phyloP scores from a whole-genome alignment of 2,329 filamentous ascomycete genomes.

The Neonectria ditissima region DNA sequence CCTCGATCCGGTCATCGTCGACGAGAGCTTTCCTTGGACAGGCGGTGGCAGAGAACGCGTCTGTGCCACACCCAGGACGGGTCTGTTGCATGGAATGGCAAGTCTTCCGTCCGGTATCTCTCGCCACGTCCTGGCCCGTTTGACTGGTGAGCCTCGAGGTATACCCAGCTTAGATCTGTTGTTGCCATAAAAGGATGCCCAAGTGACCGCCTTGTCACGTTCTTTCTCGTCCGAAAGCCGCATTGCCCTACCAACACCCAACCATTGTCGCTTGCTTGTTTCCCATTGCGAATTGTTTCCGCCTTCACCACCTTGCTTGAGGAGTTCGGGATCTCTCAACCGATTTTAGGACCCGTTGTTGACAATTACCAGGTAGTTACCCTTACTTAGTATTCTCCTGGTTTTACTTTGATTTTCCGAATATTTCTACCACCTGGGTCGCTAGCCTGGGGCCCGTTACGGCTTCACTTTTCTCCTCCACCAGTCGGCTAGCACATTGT shows the following conservation, averaged over 20 bases:
- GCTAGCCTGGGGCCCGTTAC: neutral
- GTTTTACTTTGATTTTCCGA: neutral
- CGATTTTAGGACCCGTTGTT: neutral
- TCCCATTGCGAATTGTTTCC: neutral
- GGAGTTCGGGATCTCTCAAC: neutral
- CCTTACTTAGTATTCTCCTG: neutral
- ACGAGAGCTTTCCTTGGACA: neutral
- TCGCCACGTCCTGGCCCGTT: neutral
- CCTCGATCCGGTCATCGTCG: neutral
- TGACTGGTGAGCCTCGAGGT: neutral
- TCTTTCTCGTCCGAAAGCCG: neutral
- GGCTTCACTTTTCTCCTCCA: neutral
- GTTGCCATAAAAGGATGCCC: neutral
- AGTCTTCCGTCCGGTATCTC: neutral
- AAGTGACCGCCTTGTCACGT: neutral
- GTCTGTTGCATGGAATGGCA: slow-evolving; percentile 6
- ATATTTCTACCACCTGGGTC: neutral
- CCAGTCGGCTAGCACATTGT: neutral
- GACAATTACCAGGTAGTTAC: neutral
- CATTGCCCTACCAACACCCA: neutral
- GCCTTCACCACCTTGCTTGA: neutral
- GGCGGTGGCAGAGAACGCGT: neutral
- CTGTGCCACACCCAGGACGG: neutral
- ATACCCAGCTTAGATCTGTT: neutral
- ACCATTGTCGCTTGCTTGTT: neutral